These are phyloP conservation scores for Monilinia aucupariae DNA, from an alignment of 2,329 filamentous ascomycete species.

Conservation along the genomic window DNA sequence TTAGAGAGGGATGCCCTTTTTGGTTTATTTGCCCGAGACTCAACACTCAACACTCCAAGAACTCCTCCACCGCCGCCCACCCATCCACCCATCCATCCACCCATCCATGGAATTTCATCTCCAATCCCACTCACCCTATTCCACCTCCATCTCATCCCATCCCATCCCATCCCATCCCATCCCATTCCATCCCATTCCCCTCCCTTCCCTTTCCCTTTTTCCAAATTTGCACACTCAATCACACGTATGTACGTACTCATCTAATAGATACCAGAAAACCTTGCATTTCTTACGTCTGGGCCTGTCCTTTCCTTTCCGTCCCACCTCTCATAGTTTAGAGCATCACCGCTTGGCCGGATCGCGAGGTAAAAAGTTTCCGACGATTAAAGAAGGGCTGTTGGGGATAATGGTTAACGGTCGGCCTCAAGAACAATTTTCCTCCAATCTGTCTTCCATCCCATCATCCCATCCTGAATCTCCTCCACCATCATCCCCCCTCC, in stretches of 20 bases:
- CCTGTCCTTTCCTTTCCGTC: conserved; percentile 13
- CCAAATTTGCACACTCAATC: not conserved
- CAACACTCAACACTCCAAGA: not conserved
- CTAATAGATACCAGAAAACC: conserved; percentile 2
- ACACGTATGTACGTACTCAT: conserved; percentile 13
- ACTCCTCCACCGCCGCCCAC: not conserved
- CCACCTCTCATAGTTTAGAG: conserved; percentile 25
- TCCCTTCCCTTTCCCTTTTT: not conserved
- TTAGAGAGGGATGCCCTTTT: too few species aligned
- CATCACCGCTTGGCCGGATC: conserved; percentile 49
- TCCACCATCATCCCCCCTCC: not conserved
- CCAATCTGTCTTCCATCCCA: not conserved
- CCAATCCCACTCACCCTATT: not conserved
- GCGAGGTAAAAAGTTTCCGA: conserved; percentile 94
- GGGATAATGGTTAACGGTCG: not conserved
- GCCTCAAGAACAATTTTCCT: too few species aligned
- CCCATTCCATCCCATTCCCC: not conserved
- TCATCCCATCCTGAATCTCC: too few species aligned
- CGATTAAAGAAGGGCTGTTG: conserved; percentile 79
- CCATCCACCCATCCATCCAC: not conserved
- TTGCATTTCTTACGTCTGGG: not conserved
- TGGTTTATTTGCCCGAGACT: not conserved
- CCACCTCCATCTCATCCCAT: not conserved
- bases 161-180: not conserved
- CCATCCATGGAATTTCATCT: not conserved